Evolutionary conservation across 495 filamentous ascomycete species (phyloP), one percentile per base, ranked within the genome.

Genomic region (Penicillium goetzii): DNA sequence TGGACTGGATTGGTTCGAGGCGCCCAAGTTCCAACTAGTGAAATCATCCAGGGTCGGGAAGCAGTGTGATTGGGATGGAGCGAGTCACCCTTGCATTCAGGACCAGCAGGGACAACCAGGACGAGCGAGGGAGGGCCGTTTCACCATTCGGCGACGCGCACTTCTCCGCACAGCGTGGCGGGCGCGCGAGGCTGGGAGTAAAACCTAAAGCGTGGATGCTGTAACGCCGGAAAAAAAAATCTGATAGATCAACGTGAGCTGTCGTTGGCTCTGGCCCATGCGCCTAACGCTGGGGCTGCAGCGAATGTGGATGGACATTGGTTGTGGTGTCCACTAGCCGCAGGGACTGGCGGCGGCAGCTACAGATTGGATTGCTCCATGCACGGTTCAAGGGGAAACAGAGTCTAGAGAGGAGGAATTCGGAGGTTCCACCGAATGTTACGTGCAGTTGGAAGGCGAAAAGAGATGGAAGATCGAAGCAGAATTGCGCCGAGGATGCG

Each of bases 181-280:
- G 51, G 47, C 47, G 60, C 51, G 60, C 41, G 54, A 62, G 43
- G 56, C 51, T 63, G 56, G 60, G 21, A 56, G 28, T 4, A 38
- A 58, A 62, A 56, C 38, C 40, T 41, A 58, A 58, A 54, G 36
- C n/a, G 45, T 25, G 33, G 49, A 45, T 43, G n/a, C 49, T 63
- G 59, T 59, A 60, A 63, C 61, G 40, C 47, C 59, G 54, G 40
- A 61, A 49, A 63, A 49, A 63, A 60, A 56, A 61, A 70, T 67
- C 65, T 66, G 74, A 78, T 74, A 66, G 68, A 72, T 78, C 75
- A 72, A 64, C 68, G 62, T 69, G 74, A 74, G 72, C 65, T 69
- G 62, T 78, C 69, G 70, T 67, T 69, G 62, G 65, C 57, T 53
- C 40, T 62, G 62, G 72, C 53, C 70, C 64, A 64, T 76, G 72